Evolutionary conservation across 768 basidiomycete species (phyloP), one percentile per base, ranked within the genome.

Genomic region (Tulasnella calospora): DNA sequence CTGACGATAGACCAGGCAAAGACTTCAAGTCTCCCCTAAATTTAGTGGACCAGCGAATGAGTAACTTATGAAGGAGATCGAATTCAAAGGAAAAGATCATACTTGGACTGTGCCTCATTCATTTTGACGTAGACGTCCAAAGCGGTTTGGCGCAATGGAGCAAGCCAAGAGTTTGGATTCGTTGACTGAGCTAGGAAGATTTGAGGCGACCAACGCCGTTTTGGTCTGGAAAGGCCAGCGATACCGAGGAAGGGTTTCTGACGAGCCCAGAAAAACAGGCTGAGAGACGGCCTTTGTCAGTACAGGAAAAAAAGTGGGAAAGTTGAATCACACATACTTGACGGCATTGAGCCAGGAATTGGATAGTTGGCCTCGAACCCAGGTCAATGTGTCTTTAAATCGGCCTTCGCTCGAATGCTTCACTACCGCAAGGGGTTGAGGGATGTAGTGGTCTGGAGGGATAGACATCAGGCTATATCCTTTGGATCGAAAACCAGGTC

Each of bases 41-140:
- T 2, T 36, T 3, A 36, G 19, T 7, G 27, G 9, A 40, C 15
- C 2, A 27, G 6, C 12, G 3, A 13, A 71, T 44, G 30, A 35
- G 33, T 70, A 15, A 17, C 0, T 3, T 3, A 13, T 44, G 21
- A 19, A 51, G 7, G 30, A n/a, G 47, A 41, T 21, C 23, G 46
- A 23, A 35, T 44, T 40, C 3, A 41, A 5, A n/a, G 27, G 36
- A 21, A 12, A 74, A 33, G 38, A 5, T 21, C 79, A 10, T 69
- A 79, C 79, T 70, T 78, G 6, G 79, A 74, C 57, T 73, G 47
- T 15, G 76, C 76, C 57, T 79, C 67, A 38, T 79, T 79, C 33
- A 77, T 35, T 13, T 51, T 46, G 36, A 77, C 38, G 35, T 78
- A 78, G 9, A 44, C 40, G 23, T 72, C 67, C 77, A 71, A 23